phyloP scores from a whole-genome alignment of 257 asterid species.

The Solanum piurae region DNA sequence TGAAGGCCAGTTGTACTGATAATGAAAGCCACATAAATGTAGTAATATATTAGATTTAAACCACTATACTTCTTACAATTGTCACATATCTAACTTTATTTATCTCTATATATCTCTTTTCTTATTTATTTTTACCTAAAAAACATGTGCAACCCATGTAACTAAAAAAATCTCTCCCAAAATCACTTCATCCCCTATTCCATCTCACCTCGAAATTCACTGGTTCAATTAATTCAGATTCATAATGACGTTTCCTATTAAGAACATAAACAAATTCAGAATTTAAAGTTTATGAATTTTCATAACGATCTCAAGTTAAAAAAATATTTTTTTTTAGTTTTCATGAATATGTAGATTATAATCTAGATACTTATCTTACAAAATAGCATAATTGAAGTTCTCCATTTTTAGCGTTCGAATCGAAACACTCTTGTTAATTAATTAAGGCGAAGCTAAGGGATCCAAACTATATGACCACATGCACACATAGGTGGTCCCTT shows the following conservation, averaged over 20 bases:
- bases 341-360: no score
- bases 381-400: neutral
- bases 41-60: neutral
- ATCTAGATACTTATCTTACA: no score
- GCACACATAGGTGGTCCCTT: neutral
- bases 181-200: neutral
- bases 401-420: no score
- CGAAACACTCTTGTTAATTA: neutral
- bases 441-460: neutral
- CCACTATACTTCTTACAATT: neutral
- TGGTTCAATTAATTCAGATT: neutral
- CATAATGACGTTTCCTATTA: neutral
- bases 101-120: neutral
- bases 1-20: neutral
- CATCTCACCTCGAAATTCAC: neutral
- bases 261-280: accelerated
- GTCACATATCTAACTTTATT: neutral
- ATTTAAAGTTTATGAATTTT: neutral
- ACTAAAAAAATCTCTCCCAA: neutral
- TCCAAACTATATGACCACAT: neutral
- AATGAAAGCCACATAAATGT: neutral
- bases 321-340: no score
- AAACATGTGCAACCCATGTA: neutral
- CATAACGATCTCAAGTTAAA: neutral
- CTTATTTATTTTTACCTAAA: neutral